Base-by-base conservation (phyloP, 768 basidiomycete species). In the Xerocomellus dryophilus region DNA sequence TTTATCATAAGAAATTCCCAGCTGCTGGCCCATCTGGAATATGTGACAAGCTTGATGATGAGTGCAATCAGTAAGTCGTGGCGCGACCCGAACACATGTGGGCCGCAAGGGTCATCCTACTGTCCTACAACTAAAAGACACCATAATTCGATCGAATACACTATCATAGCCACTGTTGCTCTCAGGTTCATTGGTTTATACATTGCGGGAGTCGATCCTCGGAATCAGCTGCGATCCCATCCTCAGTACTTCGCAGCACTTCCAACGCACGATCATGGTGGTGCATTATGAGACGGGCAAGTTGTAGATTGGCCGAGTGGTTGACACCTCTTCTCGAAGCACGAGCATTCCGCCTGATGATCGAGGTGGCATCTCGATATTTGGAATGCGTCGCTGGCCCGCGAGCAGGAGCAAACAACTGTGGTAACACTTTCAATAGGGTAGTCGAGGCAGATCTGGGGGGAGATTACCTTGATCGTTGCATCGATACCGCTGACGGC, bases 401-500 rank as follows among this genome's bases (percentile, higher is more conserved):
- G 9, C 70, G 67, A 7, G 78, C 71, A 14, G 88, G 86, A 2
- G 83, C 81, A 68, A 90, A 91, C 29, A 90, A 67, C 88, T 90
- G 41, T 43, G 43, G 41, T 44, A 31, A 42, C 31, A 47, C n/a
- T 7, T 43, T 56, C 35, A 54, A 15, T 27, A 18, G 1, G 5
- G 4, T n/a, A 32, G 25, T 36, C 47, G 10, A 20, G 10, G 14
- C 45, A 41, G 40, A 56, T 61, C 34, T 23, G 43, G 43, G 39
- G 17, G 7, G 36, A 46, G 49, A 72, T 56, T 53, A 88, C 89
- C 78, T 96, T 95, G 43, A 94, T 80, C 10, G 90, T 90, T 11
- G 77, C 73, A 63, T 95, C 93, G 45, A 96, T 93, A 2, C 93
- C 93, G 66, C 87, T 90, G 41, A 88, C 85, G 4, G 92, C 91